Evolutionary conservation across 83 land plant species (phyloP), one percentile per base, ranked within the genome.

Genomic region (Diphasiastrum complanatum): DNA sequence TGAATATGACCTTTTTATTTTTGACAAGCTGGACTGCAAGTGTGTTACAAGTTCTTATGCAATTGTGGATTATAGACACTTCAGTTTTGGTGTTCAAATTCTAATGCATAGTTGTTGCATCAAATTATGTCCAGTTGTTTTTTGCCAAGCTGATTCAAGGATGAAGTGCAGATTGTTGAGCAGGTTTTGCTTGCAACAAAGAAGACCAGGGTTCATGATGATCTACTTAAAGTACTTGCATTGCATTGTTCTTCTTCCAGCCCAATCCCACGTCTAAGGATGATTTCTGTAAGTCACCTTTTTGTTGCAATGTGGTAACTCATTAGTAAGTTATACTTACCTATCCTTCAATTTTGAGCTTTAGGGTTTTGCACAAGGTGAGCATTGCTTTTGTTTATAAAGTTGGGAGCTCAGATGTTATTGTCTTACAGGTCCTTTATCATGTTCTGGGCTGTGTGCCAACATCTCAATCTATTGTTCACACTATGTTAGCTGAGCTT

Each of bases 181-280:
- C 78, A 82, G 65, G 80, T 90, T 34, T 64, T 95, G 32, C 45
- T 74, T 25, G 75, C 85, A 2, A 69, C 93, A 51, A 86, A 83
- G 83, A 95, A 83, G 69, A 86, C 99, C 36, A 83, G 75, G n/a
- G 81, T 95, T 49, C 99, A 95, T 79, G 97, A 95, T 74, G 81
- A 79, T 68, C 76, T 90, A 36, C 79, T 95, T 59, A 63, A 59
- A 5, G 80, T 95, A 24, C 51, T 95, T 40, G 83, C 91, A 27
- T 33, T 86, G 33, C 99, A 95, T 66, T 46, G 86, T 71, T 96
- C 89, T 57, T 90, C 99, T 25, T 41, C 73, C 23, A 67, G 90
- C 58, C 87, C 92, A 19, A 77, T 95, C 50, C 99, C 99, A 33
- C 75, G 99, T 51, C 75, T 83, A 29, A 83, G 78, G 47, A 95